phyloP scores from a whole-genome alignment of 192 early-diverging fungal genomes.

The Podila epicladia region DNA sequence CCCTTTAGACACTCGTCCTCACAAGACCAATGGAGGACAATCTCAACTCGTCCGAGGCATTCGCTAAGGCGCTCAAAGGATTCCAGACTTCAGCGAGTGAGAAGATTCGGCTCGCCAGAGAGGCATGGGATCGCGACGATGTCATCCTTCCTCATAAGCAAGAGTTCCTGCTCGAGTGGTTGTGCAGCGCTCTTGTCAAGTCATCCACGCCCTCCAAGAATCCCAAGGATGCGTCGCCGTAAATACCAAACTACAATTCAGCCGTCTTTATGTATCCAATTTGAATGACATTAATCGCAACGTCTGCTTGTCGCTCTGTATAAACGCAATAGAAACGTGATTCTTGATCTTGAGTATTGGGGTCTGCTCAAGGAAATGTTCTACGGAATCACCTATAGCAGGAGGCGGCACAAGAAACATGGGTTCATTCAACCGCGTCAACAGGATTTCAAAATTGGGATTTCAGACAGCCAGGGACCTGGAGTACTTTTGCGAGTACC shows the following conservation, averaged over 20 bases:
- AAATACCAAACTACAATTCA: background rate
- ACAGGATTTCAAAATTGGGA: background rate
- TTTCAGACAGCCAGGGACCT: slow-evolving; percentile 13
- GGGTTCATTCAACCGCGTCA: background rate
- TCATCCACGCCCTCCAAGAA: slow-evolving; percentile 26
- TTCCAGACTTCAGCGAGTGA: slow-evolving; percentile 26
- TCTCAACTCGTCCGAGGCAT: slow-evolving; percentile 42
- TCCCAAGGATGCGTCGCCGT: slow-evolving; percentile 27
- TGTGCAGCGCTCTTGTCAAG: slow-evolving; percentile 45
- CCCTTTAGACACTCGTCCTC: background rate
- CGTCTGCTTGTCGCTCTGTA: background rate
- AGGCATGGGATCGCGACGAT: slow-evolving; percentile 35
- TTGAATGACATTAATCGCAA: background rate
- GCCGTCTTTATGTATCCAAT: background rate
- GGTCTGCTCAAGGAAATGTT: slow-evolving; percentile 39
- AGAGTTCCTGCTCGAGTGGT: slow-evolving; percentile 53
- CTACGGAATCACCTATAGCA: slow-evolving; percentile 11
- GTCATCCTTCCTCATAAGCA: slow-evolving; percentile 51
- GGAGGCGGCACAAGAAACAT: slow-evolving; percentile 13
- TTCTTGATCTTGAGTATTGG: slow-evolving; percentile 47
- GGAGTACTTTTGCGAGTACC: slow-evolving; percentile 32
- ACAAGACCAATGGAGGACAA: slow-evolving; percentile 30
- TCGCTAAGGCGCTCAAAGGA: slow-evolving; percentile 49
- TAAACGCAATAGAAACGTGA: background rate
- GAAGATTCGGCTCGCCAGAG: slow-evolving; percentile 40